Evolutionary conservation across 1,139 yeast genomes (phyloP), one percentile per base, ranked within the genome.

Genomic region (Taiozyma onychis): DNA sequence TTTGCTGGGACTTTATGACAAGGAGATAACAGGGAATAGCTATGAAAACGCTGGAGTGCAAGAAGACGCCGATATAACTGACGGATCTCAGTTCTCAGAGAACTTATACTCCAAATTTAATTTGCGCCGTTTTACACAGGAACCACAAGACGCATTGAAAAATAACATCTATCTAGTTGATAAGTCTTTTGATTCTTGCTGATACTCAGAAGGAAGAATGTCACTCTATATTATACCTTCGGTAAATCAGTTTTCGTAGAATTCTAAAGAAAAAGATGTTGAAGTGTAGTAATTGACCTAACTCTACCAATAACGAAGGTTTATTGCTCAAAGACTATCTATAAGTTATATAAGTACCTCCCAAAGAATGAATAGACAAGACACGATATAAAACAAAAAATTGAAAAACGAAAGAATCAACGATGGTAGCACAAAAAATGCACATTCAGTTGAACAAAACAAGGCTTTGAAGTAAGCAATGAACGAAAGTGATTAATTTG

Each of bases 31-130:
- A 4, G 45, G 14, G 1, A n/a, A 13, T 13, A 27, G 24, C 1
- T 8, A n/a, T 18, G 21, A 22, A 18, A 28, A 26, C 6, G 27
- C 43, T 27, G 30, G 30, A 16, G 42, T 26, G 24, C 32, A 13
- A 30, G 46, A 3, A n/a, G 45, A 4, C 22, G 6, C 14, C 6
- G 3, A 39, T 14, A n/a, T 16, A 30, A 39, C 9, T 39, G 43
- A 46, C 13, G 35, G 44, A 24, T 44, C 51, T 13, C 48, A 41
- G 6, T 51, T 54, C 32, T 43, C 57, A 8, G 45, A 43, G 3
- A 52, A 51, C 13, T 30, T 58, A 18, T 52, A 54, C 16, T 56
- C 60, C 7, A 58, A 52, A 11, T 54, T 45, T 43, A 56, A 54
- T 39, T 32, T 56, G 18, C 55, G 54, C 18, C 48, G 50, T 14